These are phyloP conservation scores for Globisporangium carolinianum DNA, from an alignment of 352 stramenopile species.

Conservation along the genomic window DNA sequence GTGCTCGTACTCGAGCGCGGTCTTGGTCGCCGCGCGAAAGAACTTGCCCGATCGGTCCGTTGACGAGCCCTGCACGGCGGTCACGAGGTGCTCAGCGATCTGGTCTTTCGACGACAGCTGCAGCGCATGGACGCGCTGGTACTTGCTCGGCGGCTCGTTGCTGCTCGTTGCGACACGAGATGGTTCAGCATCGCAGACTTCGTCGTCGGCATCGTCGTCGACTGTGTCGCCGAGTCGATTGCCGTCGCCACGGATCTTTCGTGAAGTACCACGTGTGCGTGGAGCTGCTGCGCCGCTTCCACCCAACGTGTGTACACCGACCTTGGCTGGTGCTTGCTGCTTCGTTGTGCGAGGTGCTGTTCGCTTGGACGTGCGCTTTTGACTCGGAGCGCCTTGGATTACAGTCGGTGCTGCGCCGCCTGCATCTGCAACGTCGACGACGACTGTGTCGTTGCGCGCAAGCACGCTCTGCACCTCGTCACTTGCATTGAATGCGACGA, in stretches of 20 bases:
- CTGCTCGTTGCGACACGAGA: background rate
- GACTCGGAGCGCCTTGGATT: conserved; percentile 10
- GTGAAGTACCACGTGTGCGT: conserved; percentile 22
- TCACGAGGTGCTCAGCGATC: conserved; percentile 50
- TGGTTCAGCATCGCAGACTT: background rate
- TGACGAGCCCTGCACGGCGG: conserved; percentile 53
- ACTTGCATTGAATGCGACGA: conserved; percentile 25
- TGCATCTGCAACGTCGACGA: conserved; percentile 25
- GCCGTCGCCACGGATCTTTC: conserved; percentile 34
- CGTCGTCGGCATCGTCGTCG: conserved; percentile 17
- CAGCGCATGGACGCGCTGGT: conserved; percentile 39
- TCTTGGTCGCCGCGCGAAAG: conserved; percentile 67
- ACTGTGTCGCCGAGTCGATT: conserved; percentile 51
- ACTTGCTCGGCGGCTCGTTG: conserved; percentile 28
- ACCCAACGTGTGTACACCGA: conserved; percentile 51
- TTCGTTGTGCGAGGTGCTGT: background rate
- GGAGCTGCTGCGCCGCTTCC: conserved; percentile 4
- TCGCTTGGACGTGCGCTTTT: conserved; percentile 5
- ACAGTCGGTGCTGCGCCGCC: conserved; percentile 13
- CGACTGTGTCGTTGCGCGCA: conserved; percentile 63
- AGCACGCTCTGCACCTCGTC: conserved; percentile 44
- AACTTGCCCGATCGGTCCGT: conserved; percentile 66
- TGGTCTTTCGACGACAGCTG: conserved; percentile 76
- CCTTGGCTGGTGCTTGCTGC: conserved; percentile 8
- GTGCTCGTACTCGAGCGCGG: conserved; percentile 78